These are phyloP conservation scores for Petunia axillaris DNA, from an alignment of 257 asterid species.

Conservation along the genomic window DNA sequence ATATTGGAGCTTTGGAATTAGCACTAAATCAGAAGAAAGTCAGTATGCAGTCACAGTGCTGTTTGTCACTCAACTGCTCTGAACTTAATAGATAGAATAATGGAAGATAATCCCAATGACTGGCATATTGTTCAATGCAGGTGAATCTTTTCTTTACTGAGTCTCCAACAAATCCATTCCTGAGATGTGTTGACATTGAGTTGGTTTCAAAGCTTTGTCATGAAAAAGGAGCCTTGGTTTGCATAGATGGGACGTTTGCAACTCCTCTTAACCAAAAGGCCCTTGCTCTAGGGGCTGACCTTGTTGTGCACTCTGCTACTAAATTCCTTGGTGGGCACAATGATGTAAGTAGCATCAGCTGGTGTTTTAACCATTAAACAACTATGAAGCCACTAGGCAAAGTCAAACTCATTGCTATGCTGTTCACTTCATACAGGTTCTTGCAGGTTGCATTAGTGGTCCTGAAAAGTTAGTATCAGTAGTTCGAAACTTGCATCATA, in stretches of 20 bases:
- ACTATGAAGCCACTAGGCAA: not conserved
- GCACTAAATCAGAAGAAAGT: constrained; percentile 71
- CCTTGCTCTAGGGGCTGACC: constrained; percentile 90
- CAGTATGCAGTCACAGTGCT: constrained; percentile 31
- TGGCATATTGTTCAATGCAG: constrained; percentile 47
- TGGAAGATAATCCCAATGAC: constrained; percentile 11
- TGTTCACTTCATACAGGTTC: constrained; percentile 53
- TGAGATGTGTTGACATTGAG: constrained; percentile 94
- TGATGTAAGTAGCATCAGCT: constrained; percentile 57
- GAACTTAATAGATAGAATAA: not conserved
- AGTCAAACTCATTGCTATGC: not conserved
- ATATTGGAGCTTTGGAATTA: constrained; percentile 75
- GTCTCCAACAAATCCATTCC: constrained; percentile 93
- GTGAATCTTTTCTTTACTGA: constrained; percentile 85
- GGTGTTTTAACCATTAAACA: not conserved
- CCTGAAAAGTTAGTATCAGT: constrained; percentile 66
- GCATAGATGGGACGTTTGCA: constrained; percentile 91
- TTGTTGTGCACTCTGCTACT: constrained; percentile 86
- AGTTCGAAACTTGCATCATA: constrained; percentile 84
- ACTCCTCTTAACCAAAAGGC: constrained; percentile 96
- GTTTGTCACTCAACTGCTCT: not conserved
- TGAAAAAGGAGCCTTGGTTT: constrained; percentile 79
- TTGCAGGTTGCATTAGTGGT: constrained; percentile 90
- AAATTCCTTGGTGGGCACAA: constrained; percentile 90
- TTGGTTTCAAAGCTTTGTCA: constrained; percentile 86